Conservation (phyloP, 768 basidiomycete species). For the Kwoniella heveanensis region DNA sequence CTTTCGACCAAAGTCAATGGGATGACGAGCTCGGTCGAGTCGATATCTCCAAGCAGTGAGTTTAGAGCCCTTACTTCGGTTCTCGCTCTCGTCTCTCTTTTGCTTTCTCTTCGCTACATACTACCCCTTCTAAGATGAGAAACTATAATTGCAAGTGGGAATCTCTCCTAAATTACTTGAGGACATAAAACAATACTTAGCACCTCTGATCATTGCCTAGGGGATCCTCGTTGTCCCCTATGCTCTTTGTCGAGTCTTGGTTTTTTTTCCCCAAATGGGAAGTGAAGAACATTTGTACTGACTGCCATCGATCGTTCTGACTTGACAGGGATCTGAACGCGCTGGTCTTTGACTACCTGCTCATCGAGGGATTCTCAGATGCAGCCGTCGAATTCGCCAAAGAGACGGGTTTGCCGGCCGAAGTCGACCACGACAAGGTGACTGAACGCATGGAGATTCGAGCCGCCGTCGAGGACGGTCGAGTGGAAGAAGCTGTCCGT, state of each 20-base stretch:
- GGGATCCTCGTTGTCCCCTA: too few relatives aligned
- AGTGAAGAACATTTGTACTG: neutral
- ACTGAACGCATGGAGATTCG: slow-evolving; percentile 92
- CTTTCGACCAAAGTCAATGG: slow-evolving; percentile 60
- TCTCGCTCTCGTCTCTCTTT: neutral
- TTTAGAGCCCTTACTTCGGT: slow-evolving; percentile 46
- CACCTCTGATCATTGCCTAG: slow-evolving; percentile 51
- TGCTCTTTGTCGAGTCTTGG: too few relatives aligned
- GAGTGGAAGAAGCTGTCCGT: slow-evolving; percentile 93
- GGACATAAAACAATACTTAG: slow-evolving; percentile 82
- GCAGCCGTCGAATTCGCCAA: slow-evolving; percentile 93
- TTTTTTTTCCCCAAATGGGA: too few relatives aligned
- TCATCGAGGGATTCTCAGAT: slow-evolving; percentile 94
- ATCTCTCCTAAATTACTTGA: slow-evolving; percentile 88
- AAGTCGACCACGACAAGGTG: slow-evolving; percentile 87
- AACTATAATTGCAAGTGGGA: slow-evolving; percentile 88
- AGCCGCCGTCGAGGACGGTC: slow-evolving; percentile 88
- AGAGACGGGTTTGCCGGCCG: slow-evolving; percentile 72
- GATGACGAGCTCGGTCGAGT: slow-evolving; percentile 78
- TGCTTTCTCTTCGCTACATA: neutral
- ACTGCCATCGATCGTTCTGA: slow-evolving; percentile 11
- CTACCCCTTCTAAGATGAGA: slow-evolving; percentile 52
- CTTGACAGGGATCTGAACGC: slow-evolving; percentile 80
- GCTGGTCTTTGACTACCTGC: slow-evolving; percentile 94
- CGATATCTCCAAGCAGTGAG: slow-evolving; percentile 85